These are phyloP conservation scores for Cymbidium sinense DNA, from an alignment of 106 monocot genomes.

Conservation along the genomic window DNA sequence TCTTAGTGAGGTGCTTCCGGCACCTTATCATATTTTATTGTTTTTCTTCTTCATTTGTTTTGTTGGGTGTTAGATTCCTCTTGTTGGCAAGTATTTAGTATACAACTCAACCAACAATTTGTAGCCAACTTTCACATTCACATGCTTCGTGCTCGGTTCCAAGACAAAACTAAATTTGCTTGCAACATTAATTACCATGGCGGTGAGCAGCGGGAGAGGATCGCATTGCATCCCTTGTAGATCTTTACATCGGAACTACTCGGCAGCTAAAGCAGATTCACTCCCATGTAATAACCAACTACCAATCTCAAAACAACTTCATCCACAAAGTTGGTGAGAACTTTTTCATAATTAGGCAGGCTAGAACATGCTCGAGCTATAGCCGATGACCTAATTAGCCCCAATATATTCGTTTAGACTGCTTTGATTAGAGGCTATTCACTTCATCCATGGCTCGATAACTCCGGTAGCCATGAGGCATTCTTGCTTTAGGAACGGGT, in stretches of 20 bases:
- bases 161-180: background rate
- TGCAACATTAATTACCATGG: background rate
- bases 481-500: conserved; percentile 11
- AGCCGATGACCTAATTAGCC: conserved; percentile 3
- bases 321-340: conserved; percentile 22
- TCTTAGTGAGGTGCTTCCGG: background rate
- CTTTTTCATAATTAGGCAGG: conserved; percentile 17
- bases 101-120: too few relatives aligned
- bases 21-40: background rate
- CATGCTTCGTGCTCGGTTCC: too few relatives aligned
- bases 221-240: conserved; percentile 17
- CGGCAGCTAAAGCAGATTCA: conserved; percentile 20
- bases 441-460: background rate
- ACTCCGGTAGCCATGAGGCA: conserved; percentile 7
- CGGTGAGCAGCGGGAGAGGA: conserved; percentile 22
- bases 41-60: background rate
- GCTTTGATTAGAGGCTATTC: conserved; percentile 25
- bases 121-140: too few relatives aligned
- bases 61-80: too few relatives aligned
- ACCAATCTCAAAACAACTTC: conserved; percentile 23
- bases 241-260: background rate
- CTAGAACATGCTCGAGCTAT: conserved; percentile 18
- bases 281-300: conserved; percentile 12
- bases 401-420: conserved; percentile 32
- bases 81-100: too few relatives aligned